Conservation (phyloP, 2,329 filamentous ascomycete species). For the Clarireedia monteithiana region DNA sequence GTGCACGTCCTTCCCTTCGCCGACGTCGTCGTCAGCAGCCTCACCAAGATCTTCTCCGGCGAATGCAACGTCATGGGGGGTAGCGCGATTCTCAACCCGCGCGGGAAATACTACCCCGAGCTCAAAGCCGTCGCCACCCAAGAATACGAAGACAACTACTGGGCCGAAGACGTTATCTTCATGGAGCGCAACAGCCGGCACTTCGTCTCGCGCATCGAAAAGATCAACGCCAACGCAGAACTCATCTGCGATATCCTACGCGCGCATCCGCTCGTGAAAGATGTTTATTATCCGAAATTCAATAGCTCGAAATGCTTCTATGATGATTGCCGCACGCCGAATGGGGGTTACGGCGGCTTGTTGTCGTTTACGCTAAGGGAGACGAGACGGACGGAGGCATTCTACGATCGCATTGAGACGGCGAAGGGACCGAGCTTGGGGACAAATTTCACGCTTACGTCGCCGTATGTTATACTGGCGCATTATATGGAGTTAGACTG, state of each 20-base stretch:
- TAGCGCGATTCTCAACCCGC: constrained; percentile 56
- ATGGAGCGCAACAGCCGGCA: constrained; percentile 95
- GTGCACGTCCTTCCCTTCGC: constrained; percentile 84
- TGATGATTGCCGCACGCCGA: constrained; percentile 65
- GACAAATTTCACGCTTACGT: constrained; percentile 92
- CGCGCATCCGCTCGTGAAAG: constrained; percentile 56
- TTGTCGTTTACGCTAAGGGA: constrained; percentile 75
- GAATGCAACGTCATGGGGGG: constrained; percentile 99
- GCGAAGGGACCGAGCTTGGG: constrained; percentile 92
- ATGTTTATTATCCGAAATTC: constrained; percentile 81
- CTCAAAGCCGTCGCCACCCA: constrained; percentile 59
- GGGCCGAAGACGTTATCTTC: constrained; percentile 89
- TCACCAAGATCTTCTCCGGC: constrained; percentile 96
- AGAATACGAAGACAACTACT: constrained; percentile 83
- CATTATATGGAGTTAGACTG: constrained; percentile 92
- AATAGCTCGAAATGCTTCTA: constrained; percentile 64
- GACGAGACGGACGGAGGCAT: constrained; percentile 63
- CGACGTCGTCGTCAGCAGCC: constrained; percentile 86
- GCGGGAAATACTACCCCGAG: constrained; percentile 58
- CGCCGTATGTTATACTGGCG: constrained; percentile 83
- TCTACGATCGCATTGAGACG: constrained; percentile 80
- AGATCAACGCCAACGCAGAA: constrained; percentile 82
- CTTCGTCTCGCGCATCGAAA: constrained; percentile 72
- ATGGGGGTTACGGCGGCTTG: constrained; percentile 82
- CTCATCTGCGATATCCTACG: constrained; percentile 67